Evolutionary conservation across 495 filamentous ascomycete species (phyloP).

Genomic region (Penicillium fimorum): DNA sequence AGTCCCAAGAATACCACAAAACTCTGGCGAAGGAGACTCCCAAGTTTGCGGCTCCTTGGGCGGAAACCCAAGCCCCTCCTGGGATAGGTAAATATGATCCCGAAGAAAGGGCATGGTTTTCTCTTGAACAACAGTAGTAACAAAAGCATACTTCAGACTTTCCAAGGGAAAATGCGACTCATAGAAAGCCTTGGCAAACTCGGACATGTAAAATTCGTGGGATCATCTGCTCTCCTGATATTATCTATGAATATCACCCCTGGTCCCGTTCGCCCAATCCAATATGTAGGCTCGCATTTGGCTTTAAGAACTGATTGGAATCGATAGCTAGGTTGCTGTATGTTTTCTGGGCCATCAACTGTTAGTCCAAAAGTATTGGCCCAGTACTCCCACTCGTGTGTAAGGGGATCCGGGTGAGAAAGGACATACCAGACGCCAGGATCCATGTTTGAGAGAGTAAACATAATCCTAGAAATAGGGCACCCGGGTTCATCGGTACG

Average conservation of each 20-base stretch:
- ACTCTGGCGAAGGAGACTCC: slow-evolving; percentile 1
- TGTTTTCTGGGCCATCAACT: background rate
- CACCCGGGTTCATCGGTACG: background rate
- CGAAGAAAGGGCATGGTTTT: background rate
- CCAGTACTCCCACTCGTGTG: background rate
- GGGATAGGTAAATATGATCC: background rate
- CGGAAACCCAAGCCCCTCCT: background rate
- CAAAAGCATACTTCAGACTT: background rate
- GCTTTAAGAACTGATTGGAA: background rate
- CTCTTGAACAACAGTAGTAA: background rate
- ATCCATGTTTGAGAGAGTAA: background rate
- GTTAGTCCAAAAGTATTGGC: background rate
- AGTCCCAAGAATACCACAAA: slow-evolving; percentile 7
- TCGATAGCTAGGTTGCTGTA: background rate
- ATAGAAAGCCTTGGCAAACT: slow-evolving; percentile 1
- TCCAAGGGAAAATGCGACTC: background rate
- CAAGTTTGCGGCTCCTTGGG: background rate
- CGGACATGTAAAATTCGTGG: background rate
- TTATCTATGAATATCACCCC: slow-evolving; percentile 3
- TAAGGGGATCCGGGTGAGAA: background rate
- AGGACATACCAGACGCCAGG: background rate
- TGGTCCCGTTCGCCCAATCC: slow-evolving; percentile 1
- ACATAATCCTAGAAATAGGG: background rate
- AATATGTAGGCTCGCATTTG: background rate
- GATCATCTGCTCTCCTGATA: background rate